Evolutionary conservation across 345 rosid species (phyloP).

Genomic region (Mangifera indica): DNA sequence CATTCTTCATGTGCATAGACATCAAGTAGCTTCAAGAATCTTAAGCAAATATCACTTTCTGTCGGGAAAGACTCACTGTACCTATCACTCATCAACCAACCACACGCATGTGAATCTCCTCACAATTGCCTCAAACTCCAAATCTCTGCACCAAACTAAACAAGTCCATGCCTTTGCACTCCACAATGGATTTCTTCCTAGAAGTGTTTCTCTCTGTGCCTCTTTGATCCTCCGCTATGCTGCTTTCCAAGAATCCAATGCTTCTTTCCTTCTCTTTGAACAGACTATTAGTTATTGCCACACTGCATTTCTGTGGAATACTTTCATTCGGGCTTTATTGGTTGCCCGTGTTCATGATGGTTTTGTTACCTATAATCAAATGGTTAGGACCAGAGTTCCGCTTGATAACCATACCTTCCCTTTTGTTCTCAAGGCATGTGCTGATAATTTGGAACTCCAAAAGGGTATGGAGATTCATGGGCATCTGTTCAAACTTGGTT

Average conservation of each 20-base stretch:
- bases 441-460: conserved; percentile 31
- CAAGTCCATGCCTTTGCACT: conserved; percentile 43
- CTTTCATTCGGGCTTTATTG: conserved; percentile 41
- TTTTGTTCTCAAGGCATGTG: conserved; percentile 43
- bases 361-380: conserved; percentile 36
- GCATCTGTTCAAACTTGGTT: conserved; percentile 47
- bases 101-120: conserved; percentile 21
- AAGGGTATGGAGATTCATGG: conserved; percentile 69
- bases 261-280: conserved; percentile 32
- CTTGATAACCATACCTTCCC: conserved; percentile 55
- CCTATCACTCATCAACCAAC: background rate
- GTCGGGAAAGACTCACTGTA: too few relatives aligned
- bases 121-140: conserved; percentile 28
- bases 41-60: background rate
- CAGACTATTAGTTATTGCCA: conserved; percentile 30
- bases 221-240: conserved; percentile 52
- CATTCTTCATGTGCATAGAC: background rate
- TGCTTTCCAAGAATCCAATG: conserved; percentile 19
- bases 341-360: conserved; percentile 26
- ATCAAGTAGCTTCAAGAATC: background rate
- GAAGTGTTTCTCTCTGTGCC: conserved; percentile 39
- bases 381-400: conserved; percentile 38
- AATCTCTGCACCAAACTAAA: conserved; percentile 34
- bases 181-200: conserved; percentile 38
- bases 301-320: conserved; percentile 55